phyloP scores from a whole-genome alignment of 176 grass and related monocot genomes.

The Hsuehochloa calcarea region DNA sequence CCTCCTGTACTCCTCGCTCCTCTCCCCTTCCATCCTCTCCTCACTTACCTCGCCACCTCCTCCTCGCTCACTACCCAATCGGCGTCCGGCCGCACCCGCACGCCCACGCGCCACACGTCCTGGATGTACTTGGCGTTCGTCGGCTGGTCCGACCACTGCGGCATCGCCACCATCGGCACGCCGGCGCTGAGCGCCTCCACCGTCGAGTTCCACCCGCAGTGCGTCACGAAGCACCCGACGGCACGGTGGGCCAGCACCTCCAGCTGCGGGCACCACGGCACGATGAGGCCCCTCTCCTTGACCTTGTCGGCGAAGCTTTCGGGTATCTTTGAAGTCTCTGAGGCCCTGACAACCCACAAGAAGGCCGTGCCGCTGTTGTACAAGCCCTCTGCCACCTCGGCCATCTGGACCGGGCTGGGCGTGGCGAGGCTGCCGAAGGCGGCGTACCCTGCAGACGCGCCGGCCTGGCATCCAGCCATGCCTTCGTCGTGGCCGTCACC shows the following conservation, averaged over 20 bases:
- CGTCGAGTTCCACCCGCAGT: slow-evolving; percentile 77
- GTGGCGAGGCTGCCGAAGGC: slow-evolving; percentile 62
- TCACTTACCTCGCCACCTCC: slow-evolving; percentile 26
- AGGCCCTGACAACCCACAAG: slow-evolving; percentile 44
- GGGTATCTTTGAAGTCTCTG: slow-evolving; percentile 21
- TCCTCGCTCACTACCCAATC: not conserved
- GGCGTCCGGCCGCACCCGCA: slow-evolving; percentile 20
- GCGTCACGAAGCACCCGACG: slow-evolving; percentile 64
- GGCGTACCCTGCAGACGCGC: slow-evolving; percentile 41
- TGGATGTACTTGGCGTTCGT: slow-evolving; percentile 66
- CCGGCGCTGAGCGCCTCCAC: slow-evolving; percentile 22
- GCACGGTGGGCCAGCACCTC: slow-evolving; percentile 58
- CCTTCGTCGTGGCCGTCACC: not conserved
- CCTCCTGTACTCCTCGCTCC: not conserved
- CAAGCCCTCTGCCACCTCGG: not conserved
- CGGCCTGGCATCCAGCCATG: slow-evolving; percentile 29
- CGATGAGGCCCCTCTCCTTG: slow-evolving; percentile 17
- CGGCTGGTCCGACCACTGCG: slow-evolving; percentile 64
- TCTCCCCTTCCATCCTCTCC: slow-evolving; percentile 25
- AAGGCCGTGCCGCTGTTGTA: slow-evolving; percentile 6
- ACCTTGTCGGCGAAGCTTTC: not conserved
- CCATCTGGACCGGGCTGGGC: not conserved
- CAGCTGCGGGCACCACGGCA: slow-evolving; percentile 63
- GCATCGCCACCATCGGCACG: slow-evolving; percentile 43
- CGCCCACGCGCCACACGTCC: slow-evolving; percentile 56